Conservation (phyloP, 768 basidiomycete genomes). For the Naematelia aurantialba region DNA sequence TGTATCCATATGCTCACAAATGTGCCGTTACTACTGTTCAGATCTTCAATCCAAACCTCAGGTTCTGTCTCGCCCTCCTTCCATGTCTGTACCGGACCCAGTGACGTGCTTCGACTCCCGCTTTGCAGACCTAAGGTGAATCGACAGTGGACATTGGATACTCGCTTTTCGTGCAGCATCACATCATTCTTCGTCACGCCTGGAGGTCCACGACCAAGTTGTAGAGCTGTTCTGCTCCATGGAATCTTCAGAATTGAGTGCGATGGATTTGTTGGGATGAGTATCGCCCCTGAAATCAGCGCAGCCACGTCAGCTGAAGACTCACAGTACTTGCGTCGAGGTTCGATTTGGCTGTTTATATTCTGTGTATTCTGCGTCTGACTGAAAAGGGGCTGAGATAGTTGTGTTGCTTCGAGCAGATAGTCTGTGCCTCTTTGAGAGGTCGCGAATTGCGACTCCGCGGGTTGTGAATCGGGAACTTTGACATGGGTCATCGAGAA, state of each 20-base stretch:
- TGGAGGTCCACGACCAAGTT: constrained; percentile 44
- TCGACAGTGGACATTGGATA: constrained; percentile 45
- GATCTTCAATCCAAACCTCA: constrained; percentile 48
- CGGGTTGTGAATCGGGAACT: constrained; percentile 16
- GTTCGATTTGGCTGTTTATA: constrained; percentile 43
- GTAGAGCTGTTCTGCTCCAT: constrained; percentile 34
- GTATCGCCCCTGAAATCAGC: constrained; percentile 41
- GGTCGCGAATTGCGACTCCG: constrained; percentile 6
- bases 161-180: constrained; percentile 37
- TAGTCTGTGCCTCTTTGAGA: constrained; percentile 30
- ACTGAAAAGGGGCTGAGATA: constrained; percentile 38
- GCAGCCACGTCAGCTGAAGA: constrained; percentile 3
- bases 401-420: constrained; percentile 37
- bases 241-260: constrained; percentile 44
- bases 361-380: constrained; percentile 41
- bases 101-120: constrained; percentile 8
- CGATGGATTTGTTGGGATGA: constrained; percentile 41
- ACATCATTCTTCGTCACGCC: constrained; percentile 39
- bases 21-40: constrained; percentile 67
- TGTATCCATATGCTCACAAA: constrained; percentile 50
- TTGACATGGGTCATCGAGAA: constrained; percentile 11
- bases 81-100: constrained; percentile 21
- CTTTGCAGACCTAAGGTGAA: constrained; percentile 40
- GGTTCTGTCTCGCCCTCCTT: constrained; percentile 42
- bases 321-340: constrained; percentile 49